Percentiles rank a stretch among this genome's conserved stretches.
Conservation (phyloP, 202 grass and related monocot species). For the Schoenoplectus triqueter region DNA sequence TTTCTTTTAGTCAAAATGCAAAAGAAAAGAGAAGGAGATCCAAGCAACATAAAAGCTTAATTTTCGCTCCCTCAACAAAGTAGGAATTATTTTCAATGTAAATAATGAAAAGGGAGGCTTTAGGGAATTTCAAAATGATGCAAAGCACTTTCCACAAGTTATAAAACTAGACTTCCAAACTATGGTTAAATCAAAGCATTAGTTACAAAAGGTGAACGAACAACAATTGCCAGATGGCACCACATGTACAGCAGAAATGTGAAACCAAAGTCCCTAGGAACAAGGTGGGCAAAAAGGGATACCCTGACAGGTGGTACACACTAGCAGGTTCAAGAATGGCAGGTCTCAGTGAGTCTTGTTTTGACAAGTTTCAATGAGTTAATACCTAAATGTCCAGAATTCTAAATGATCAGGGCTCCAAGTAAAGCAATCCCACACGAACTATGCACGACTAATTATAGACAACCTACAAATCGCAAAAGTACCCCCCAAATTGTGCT, state of each 20-base stretch:
- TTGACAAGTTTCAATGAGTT: neutral
- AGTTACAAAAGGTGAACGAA: neutral
- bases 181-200: neutral
- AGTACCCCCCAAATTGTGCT: neutral
- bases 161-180: neutral
- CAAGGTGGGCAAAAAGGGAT: neutral
- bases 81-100: constrained; percentile 6
- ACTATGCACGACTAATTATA: neutral
- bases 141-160: neutral
- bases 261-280: neutral
- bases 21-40: neutral
- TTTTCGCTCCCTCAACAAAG: constrained; percentile 12
- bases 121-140: neutral
- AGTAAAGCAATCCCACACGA: neutral
- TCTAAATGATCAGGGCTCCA: neutral
- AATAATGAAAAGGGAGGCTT: constrained; percentile 1
- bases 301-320: neutral
- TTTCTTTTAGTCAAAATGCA: neutral
- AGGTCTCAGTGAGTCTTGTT: neutral
- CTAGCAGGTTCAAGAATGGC: neutral
- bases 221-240: neutral
- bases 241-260: neutral
- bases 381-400: neutral
- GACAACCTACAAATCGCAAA: neutral
- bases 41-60: neutral